A percentile compares a stretch with the other conserved stretches of the same genome.
These are phyloP conservation scores for Cadophora sp. DNA, from an alignment of 2,329 filamentous ascomycete genomes.

Conservation along the genomic window DNA sequence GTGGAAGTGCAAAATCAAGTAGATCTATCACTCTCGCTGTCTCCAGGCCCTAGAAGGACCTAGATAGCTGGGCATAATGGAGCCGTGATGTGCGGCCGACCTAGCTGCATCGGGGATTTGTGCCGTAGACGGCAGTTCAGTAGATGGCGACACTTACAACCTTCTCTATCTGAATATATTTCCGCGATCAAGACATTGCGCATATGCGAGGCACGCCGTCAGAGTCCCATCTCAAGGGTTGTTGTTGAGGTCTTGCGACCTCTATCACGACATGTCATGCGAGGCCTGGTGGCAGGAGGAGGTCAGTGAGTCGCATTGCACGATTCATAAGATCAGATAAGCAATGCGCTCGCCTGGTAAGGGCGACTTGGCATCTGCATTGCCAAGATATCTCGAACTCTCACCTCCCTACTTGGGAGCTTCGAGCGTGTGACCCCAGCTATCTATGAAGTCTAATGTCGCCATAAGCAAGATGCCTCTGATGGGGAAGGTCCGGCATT, in stretches of 20 bases:
- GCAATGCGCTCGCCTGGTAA: background rate
- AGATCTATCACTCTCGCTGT: background rate
- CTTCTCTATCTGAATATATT: background rate
- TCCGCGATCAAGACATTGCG: background rate
- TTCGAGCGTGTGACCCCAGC: conserved; percentile 7
- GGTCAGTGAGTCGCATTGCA: conserved; percentile 5
- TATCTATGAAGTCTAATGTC: conserved; percentile 2
- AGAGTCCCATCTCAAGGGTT: background rate
- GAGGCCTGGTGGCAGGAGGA: background rate
- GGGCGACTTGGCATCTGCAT: conserved; percentile 4
- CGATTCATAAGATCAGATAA: conserved; percentile 11
- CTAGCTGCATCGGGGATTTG: conserved; percentile 8
- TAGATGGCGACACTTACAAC: background rate
- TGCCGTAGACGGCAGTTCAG: conserved; percentile 7
- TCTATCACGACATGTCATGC: background rate
- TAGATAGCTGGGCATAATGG: background rate
- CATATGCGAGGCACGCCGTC: background rate
- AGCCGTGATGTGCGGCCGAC: background rate
- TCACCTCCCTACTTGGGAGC: conserved; percentile 15
- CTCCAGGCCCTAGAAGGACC: conserved; percentile 7
- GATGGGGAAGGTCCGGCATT: conserved; percentile 14
- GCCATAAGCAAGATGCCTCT: background rate
- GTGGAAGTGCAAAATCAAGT: conserved; percentile 10
- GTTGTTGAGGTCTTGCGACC: background rate
- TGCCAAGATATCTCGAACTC: conserved; percentile 9